Evolutionary conservation across 2,329 filamentous ascomycete genomes (phyloP).

Genomic region (Elsinoe batatas): DNA sequence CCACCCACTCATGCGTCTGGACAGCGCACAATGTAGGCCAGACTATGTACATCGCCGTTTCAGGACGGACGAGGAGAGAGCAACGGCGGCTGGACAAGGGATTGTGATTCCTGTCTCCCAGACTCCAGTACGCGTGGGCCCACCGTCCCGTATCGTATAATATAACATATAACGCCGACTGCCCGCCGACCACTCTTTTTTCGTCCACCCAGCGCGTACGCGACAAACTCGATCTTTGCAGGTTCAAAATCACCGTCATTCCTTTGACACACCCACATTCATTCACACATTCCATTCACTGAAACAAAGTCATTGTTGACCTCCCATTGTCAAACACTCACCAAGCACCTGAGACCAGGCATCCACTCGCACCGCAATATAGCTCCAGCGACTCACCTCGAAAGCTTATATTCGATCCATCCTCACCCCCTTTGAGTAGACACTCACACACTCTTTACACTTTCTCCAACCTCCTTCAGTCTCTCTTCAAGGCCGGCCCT

Average conservation of each 20-base stretch:
- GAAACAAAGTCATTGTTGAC: constrained; percentile 8
- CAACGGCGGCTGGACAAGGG: constrained; percentile 10
- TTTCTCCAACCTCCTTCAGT: not conserved
- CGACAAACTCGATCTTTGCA: constrained; percentile 10
- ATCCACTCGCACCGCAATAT: not conserved
- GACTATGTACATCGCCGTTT: constrained; percentile 9
- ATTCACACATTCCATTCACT: constrained; percentile 12
- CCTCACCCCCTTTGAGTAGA: not conserved
- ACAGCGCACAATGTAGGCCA: constrained; percentile 3
- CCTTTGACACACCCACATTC: constrained; percentile 11
- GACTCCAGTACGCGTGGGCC: not conserved
- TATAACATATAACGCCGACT: constrained; percentile 9
- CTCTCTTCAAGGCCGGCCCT: constrained; percentile 11
- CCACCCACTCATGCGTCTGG: constrained; percentile 3
- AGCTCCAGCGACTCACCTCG: not conserved
- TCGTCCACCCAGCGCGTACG: constrained; percentile 4
- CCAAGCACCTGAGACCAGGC: constrained; percentile 4
- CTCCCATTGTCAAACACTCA: not conserved
- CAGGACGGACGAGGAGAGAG: not conserved
- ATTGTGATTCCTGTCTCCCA: not conserved
- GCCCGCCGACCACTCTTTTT: constrained; percentile 4
- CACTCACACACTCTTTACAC: constrained; percentile 9
- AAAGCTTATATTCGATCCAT: not conserved
- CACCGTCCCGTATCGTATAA: not conserved
- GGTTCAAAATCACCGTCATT: constrained; percentile 13